Conservation (phyloP, 2,329 filamentous ascomycete genomes). For the Nothomitra cinnamomea region DNA sequence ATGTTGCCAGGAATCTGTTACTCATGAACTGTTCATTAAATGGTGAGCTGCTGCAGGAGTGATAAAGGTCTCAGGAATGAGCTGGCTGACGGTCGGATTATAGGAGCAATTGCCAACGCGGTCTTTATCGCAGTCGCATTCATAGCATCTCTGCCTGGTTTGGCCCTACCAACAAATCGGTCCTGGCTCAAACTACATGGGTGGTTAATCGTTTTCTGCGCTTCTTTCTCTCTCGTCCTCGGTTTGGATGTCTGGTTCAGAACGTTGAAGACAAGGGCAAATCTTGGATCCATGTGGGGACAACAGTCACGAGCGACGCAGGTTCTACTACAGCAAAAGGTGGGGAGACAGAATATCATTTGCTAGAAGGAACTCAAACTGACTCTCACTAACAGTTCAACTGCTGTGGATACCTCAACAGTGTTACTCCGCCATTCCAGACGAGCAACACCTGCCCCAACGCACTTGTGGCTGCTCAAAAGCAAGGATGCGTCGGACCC, state of each 20-base stretch:
- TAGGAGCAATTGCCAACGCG: constrained; percentile 55
- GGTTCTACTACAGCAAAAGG: constrained; percentile 51
- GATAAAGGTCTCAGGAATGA: constrained; percentile 11
- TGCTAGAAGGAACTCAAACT: background rate
- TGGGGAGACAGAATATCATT: constrained; percentile 22
- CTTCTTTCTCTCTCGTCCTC: constrained; percentile 45
- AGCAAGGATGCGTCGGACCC: constrained; percentile 50
- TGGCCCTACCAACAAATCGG: constrained; percentile 47
- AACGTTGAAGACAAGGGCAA: constrained; percentile 49
- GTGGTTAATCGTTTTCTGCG: constrained; percentile 44
- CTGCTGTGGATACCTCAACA: constrained; percentile 68
- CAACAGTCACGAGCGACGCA: constrained; percentile 39
- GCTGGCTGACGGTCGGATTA: too few species aligned
- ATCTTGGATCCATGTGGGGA: constrained; percentile 44
- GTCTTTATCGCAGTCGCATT: constrained; percentile 56
- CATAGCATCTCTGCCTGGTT: constrained; percentile 49
- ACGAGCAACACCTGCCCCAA: constrained; percentile 51
- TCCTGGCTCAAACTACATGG: constrained; percentile 54
- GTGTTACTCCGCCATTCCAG: constrained; percentile 53
- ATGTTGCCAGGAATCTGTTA: constrained; percentile 34
- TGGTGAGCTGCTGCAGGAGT: constrained; percentile 23
- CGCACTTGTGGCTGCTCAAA: constrained; percentile 50
- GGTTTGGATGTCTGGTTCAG: constrained; percentile 56
- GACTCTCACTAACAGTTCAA: constrained; percentile 36
- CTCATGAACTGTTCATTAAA: constrained; percentile 34